Percentiles rank a stretch among this genome's conserved stretches.
Evolutionary conservation across 768 basidiomycete species (phyloP).

Genomic region (Trametes meyenii): DNA sequence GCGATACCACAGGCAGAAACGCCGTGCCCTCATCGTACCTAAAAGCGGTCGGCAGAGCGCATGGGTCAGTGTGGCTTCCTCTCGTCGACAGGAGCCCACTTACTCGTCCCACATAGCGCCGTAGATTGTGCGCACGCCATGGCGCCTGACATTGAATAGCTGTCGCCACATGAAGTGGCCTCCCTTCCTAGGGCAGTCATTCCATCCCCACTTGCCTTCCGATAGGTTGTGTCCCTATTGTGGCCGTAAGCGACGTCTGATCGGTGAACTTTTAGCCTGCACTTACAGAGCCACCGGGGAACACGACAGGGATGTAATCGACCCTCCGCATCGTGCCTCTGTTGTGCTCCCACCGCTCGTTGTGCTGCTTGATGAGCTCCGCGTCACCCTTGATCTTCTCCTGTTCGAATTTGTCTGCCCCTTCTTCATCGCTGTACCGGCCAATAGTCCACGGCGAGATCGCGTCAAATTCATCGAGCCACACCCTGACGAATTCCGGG

Average conservation of each 20-base stretch:
- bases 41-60: neutral
- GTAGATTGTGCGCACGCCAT: constrained; percentile 68
- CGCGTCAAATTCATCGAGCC: constrained; percentile 79
- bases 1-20: constrained; percentile 71
- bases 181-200: constrained; percentile 70
- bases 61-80: constrained; percentile 5
- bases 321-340: constrained; percentile 45
- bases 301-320: constrained; percentile 83
- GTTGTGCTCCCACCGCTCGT: constrained; percentile 38
- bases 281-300: constrained; percentile 82
- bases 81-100: constrained; percentile 19
- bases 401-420: constrained; percentile 65
- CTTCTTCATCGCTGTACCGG: constrained; percentile 59
- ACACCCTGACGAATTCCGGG: constrained; percentile 65
- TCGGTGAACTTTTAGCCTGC: neutral
- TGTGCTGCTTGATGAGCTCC: constrained; percentile 55
- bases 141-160: constrained; percentile 64
- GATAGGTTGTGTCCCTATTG: constrained; percentile 71
- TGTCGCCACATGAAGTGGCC: constrained; percentile 83
- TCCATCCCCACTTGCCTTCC: constrained; percentile 70
- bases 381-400: constrained; percentile 66
- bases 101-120: constrained; percentile 91
- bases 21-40: constrained; percentile 88
- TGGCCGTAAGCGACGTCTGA: neutral
- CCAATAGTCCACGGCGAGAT: constrained; percentile 87